Conservation (phyloP, 352 stramenopile genomes). For the Blastocystis sp. region DNA sequence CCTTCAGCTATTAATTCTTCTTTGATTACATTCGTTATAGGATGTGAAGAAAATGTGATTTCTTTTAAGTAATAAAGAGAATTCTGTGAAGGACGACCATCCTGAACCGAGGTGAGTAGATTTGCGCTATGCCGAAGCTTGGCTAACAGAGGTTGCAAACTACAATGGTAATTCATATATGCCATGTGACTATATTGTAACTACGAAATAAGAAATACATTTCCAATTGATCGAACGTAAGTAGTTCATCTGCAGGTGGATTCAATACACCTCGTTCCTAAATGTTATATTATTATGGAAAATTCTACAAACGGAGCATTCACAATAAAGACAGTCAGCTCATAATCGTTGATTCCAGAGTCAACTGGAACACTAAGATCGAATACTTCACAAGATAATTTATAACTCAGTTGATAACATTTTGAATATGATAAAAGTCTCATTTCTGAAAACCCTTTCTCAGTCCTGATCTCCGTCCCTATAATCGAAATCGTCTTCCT, state of each 20-base stretch:
- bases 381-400: conserved; percentile 16
- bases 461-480: conserved; percentile 46
- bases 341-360: not conserved
- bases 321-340: conserved; percentile 48
- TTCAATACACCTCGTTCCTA: conserved; percentile 42
- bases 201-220: not conserved
- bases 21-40: not conserved
- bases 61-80: conserved; percentile 15
- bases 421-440: not conserved
- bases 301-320: conserved; percentile 12
- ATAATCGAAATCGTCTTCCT: conserved; percentile 47
- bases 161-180: conserved; percentile 6
- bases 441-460: conserved; percentile 20
- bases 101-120: not conserved
- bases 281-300: not conserved
- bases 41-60: not conserved
- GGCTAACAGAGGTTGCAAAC: not conserved
- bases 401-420: conserved; percentile 4
- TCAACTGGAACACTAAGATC: not conserved
- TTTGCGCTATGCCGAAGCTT: not conserved
- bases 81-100: not conserved
- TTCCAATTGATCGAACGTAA: conserved; percentile 4
- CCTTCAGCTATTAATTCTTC: not conserved
- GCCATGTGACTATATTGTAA: not conserved
- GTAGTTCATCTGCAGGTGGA: conserved; percentile 26